These are phyloP conservation scores for Malassezia vespertilionis DNA, from an alignment of 1,284 basidiomycete genomes.

Conservation along the genomic window DNA sequence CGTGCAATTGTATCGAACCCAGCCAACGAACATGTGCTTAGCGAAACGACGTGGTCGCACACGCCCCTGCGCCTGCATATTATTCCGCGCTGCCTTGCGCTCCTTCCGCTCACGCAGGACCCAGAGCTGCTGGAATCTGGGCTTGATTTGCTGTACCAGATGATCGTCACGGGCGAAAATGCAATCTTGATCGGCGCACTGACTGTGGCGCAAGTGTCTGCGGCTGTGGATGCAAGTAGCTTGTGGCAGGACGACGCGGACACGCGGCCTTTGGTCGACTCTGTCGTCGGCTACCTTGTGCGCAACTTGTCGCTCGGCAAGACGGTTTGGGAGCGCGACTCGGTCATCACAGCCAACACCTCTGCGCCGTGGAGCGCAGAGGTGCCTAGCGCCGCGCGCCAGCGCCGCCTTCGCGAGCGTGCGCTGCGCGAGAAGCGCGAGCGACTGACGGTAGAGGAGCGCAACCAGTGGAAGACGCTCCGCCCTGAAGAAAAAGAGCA, in stretches of 20 bases:
- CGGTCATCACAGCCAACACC: slow-evolving; percentile 19
- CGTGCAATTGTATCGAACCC: slow-evolving; percentile 26
- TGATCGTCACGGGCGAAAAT: slow-evolving; percentile 33
- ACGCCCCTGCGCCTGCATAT: slow-evolving; percentile 18
- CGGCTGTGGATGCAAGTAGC: background rate
- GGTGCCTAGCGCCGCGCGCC: slow-evolving; percentile 7
- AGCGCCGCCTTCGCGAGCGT: slow-evolving; percentile 16
- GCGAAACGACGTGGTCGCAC: slow-evolving; percentile 19
- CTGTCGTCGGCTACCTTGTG: slow-evolving; percentile 22
- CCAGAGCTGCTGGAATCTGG: slow-evolving; percentile 34
- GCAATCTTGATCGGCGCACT: slow-evolving; percentile 24
- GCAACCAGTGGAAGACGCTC: slow-evolving; percentile 23
- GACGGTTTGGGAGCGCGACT: slow-evolving; percentile 31
- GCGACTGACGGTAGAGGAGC: slow-evolving; percentile 16
- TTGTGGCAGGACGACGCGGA: background rate
- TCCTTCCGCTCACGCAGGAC: slow-evolving; percentile 36
- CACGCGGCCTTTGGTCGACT: slow-evolving; percentile 2
- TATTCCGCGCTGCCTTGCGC: slow-evolving; percentile 27
- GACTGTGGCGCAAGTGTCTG: background rate
- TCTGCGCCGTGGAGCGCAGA: slow-evolving; percentile 5
- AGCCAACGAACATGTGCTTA: slow-evolving; percentile 29
- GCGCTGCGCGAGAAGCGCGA: slow-evolving; percentile 5
- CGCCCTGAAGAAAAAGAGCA: slow-evolving; percentile 19
- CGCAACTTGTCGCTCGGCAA: slow-evolving; percentile 31
- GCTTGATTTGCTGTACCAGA: slow-evolving; percentile 39